Base-by-base conservation (phyloP, 129 eudicot species). In the Logfia minima region DNA sequence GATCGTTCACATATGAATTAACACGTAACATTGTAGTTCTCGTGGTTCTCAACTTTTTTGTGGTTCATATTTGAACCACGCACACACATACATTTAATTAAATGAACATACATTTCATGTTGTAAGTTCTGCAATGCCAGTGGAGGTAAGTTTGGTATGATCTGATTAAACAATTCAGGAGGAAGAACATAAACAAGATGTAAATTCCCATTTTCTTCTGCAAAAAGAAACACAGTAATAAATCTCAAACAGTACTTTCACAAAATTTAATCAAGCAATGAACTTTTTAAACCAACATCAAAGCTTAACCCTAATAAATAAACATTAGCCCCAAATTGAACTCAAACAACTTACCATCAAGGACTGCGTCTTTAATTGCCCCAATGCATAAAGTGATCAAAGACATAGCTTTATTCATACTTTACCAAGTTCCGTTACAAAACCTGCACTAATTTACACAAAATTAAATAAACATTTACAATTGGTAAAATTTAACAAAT, bases 41-140 rank as follows among this genome's bases (percentile, higher is more conserved):
- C 48, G 14, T 9, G 48, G 14, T 9, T 39, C 45, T 9, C 11
- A 39, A 39, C 13, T 39, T 39, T 39, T 39, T 0, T 39, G 45
- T 8, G 13, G 13, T 39, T 39, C 45, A 8, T 11, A 0, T 39
- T 39, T 39, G 13, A 39, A 39, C 2, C 37, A 41, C 48, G 10
- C 48, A 41, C 48, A 41, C 45, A 8, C 13, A 39, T 0, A 39
- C 4, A 8, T 8, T 8, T 8, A 32, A 56, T n/a, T 5, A 21
- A 68, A 56, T 70, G 32, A 80, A 92, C 97, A 78, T 76, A 92
- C 97, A 84, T 70, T 59, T 80, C 81, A 4, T 85, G 88, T 68
- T 87, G 90, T 77, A 92, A 82, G 79, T 76, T 89, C 43, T 87
- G 92, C 85, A 92, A 85, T 29, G 90, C 96, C 31, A 89, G 5